Evolutionary conservation across 768 basidiomycete genomes (phyloP).

Genomic region (Kwoniella bestiolae): DNA sequence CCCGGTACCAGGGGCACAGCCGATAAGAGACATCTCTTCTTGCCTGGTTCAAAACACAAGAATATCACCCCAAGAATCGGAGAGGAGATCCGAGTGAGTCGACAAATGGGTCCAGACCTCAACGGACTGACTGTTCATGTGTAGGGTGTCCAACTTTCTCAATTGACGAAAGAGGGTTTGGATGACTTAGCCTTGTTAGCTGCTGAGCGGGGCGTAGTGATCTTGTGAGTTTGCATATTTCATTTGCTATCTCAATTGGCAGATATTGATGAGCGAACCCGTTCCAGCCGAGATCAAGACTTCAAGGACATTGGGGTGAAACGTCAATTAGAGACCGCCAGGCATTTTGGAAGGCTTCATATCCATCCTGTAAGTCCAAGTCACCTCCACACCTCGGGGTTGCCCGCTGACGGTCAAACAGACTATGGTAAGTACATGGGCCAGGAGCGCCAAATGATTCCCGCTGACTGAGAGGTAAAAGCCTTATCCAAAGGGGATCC

Average conservation of each 20-base stretch:
- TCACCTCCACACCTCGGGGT: not conserved
- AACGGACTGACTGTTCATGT: not conserved
- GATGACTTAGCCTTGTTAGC: conserved; percentile 26
- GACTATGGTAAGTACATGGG: not conserved
- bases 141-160: conserved; percentile 23
- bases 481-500: not conserved
- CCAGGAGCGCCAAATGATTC: no score
- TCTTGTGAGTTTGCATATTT: conserved; percentile 11
- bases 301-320: conserved; percentile 17
- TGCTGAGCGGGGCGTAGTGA: conserved; percentile 22
- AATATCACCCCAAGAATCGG: conserved; percentile 25
- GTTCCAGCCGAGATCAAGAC: not conserved
- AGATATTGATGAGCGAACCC: not conserved
- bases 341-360: conserved; percentile 28
- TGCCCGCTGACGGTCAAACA: not conserved
- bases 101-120: not conserved
- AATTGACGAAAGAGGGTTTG: conserved; percentile 20
- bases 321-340: conserved; percentile 24
- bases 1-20: conserved; percentile 3
- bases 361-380: conserved; percentile 12
- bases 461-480: not conserved
- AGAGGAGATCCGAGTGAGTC: conserved; percentile 7
- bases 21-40: conserved; percentile 9
- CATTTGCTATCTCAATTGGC: not conserved
- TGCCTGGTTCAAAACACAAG: not conserved